phyloP scores from a whole-genome alignment of 2,329 filamentous ascomycete genomes.

The Phyllosticta capitalensis region DNA sequence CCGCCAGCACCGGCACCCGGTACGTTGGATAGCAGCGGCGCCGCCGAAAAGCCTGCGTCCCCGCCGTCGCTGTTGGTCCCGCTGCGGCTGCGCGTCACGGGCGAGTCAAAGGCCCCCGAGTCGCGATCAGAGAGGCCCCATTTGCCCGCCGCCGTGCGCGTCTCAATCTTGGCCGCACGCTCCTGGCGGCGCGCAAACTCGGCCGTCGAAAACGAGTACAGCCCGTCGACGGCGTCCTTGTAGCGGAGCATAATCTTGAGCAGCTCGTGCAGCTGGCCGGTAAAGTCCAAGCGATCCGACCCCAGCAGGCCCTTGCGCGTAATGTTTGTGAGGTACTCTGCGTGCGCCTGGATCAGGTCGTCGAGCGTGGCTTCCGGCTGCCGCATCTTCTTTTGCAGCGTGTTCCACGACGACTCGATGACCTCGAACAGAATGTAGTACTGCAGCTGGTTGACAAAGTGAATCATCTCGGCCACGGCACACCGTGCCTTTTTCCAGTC shows the following conservation, averaged over 20 bases:
- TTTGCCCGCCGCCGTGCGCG: conserved; percentile 52
- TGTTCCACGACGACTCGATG: conserved; percentile 91
- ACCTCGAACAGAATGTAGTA: conserved; percentile 99
- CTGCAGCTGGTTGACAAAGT: conserved; percentile 93
- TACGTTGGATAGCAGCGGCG: conserved; percentile 23
- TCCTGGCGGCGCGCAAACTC: conserved; percentile 93
- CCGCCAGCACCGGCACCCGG: conserved; percentile 13
- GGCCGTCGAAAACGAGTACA: conserved; percentile 90
- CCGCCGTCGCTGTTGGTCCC: conserved; percentile 20
- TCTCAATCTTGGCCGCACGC: conserved; percentile 61
- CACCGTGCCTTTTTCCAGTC: conserved; percentile 90
- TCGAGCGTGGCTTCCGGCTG: conserved; percentile 87
- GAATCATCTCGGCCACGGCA: conserved; percentile 92
- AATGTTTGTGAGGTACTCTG: conserved; percentile 82
- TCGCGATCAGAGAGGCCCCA: conserved; percentile 54
- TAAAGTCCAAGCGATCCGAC: conserved; percentile 55
- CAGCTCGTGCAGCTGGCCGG: conserved; percentile 83
- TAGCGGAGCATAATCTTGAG: conserved; percentile 90
- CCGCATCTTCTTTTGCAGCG: conserved; percentile 71
- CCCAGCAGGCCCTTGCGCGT: conserved; percentile 93
- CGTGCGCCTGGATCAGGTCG: conserved; percentile 87
- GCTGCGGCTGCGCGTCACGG: conserved; percentile 15
- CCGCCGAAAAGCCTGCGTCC: conserved; percentile 36
- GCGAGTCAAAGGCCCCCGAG: conserved; percentile 18
- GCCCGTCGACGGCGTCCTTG: conserved; percentile 82